Conservation (phyloP, 192 early-diverging fungal species). For the Funneliformis mosseae region DNA sequence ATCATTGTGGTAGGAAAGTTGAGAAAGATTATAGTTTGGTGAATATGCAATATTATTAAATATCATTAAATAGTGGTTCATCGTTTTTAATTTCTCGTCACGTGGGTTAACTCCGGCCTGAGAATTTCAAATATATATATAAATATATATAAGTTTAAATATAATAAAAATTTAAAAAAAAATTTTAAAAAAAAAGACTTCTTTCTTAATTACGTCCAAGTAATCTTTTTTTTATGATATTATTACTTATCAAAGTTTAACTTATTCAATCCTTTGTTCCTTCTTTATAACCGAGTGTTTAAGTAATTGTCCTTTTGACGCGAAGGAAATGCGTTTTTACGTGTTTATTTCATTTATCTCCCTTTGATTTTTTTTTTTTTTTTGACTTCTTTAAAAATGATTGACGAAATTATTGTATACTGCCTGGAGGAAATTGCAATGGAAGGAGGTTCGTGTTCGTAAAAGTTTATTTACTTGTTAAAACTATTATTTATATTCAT, state of each 20-base stretch:
- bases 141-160: too few relatives aligned
- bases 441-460: conserved; percentile 52
- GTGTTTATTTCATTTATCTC: background rate
- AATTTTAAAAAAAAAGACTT: too few relatives aligned
- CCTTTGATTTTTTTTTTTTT: background rate
- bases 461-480: background rate
- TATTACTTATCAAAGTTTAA: background rate
- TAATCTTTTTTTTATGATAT: too few relatives aligned
- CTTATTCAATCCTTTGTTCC: background rate
- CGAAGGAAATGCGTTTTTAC: background rate
- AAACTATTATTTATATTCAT: background rate
- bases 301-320: background rate
- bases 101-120: background rate
- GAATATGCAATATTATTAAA: background rate
- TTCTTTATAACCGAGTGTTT: background rate
- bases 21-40: background rate
- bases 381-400: conserved; percentile 27
- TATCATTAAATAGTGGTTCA: too few relatives aligned
- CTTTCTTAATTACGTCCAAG: too few relatives aligned
- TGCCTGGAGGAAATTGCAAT: conserved; percentile 60
- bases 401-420: conserved; percentile 57
- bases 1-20: background rate
- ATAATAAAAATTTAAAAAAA: too few relatives aligned
- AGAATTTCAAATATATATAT: too few relatives aligned
- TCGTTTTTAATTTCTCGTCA: too few relatives aligned